Conservation (phyloP, 768 basidiomycete genomes). For the Galerina marginata region DNA sequence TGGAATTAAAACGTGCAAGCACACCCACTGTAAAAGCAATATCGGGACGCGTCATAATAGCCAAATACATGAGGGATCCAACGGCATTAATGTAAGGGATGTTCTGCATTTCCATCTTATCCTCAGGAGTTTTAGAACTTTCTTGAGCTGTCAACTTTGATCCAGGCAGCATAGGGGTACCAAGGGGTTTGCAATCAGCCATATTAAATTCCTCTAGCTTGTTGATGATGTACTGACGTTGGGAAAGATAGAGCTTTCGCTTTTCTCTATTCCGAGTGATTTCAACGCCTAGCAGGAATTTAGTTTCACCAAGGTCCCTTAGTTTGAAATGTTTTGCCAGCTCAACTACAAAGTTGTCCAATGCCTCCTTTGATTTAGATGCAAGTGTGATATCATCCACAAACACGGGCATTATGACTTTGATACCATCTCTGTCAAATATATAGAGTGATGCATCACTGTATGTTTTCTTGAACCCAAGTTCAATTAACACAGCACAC, state of each 20-base stretch:
- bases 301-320: conserved; percentile 2
- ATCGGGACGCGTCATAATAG: no score
- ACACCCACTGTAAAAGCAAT: no score
- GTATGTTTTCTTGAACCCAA: conserved; percentile 11
- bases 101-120: conserved; percentile 26
- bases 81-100: no score
- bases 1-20: no score
- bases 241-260: not conserved
- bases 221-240: not conserved
- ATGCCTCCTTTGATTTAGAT: not conserved
- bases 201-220: conserved; percentile 26
- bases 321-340: conserved; percentile 3
- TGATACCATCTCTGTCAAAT: conserved; percentile 32
- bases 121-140: conserved; percentile 25
- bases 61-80: no score
- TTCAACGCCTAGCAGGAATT: conserved; percentile 1
- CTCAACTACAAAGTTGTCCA: conserved; percentile 1
- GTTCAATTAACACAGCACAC: not conserved
- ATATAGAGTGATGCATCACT: conserved; percentile 19
- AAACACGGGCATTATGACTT: conserved; percentile 29
- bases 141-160: conserved; percentile 23
- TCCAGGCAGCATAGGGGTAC: conserved; percentile 36
- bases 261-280: not conserved
- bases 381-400: conserved; percentile 18
- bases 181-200: conserved; percentile 32